Evolutionary conservation across 2,329 filamentous ascomycete genomes (phyloP), one percentile per base, ranked within the genome.

Genomic region (Dothistroma septosporum): DNA sequence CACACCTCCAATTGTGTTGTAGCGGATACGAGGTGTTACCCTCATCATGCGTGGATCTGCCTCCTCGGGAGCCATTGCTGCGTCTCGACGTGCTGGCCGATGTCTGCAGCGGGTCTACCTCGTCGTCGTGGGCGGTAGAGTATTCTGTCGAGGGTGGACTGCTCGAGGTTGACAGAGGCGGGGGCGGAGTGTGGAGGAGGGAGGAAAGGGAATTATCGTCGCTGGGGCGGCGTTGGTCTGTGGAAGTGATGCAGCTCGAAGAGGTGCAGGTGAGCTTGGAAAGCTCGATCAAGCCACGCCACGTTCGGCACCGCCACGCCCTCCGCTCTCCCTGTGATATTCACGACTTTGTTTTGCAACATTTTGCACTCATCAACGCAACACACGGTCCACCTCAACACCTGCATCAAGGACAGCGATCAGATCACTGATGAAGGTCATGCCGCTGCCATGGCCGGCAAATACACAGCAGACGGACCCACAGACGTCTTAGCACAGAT

Each of bases 1-100:
- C 79, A 99, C 88, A 82, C 93, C 93, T 74, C 92, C 91, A 75
- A 99, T 92, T 71, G 94, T 99, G 83, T 99, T 99, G 86, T 99
- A 99, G 73, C 89, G 87, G 79, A 97, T 84, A 75, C 87, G 82
- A 69, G 87, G 87, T 75, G 86, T 84, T 75, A 90, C 78, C 70
- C 75, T 73, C 76, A 82, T 80, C 78, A 80, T 80, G 66, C 79
- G 76, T 65, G 79, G 79, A 65, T 82, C 79, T 58, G 76, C 67
- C 47, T 65, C 60, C 53, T 64, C 64, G 41, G 64, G 60, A 62
- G 72, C 73, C 72, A 74, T 74, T 24, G 54, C 62, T 59, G 62
- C 66, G 57, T 44, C 10, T 44, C 31, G 28, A 2, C 16, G 21
- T 50, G 53, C 53, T 44, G 47, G 11, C 21, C 7, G 19, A 50